Evolutionary conservation across 148 eudicot genomes (phyloP).

Genomic region (Chenopodium album): DNA sequence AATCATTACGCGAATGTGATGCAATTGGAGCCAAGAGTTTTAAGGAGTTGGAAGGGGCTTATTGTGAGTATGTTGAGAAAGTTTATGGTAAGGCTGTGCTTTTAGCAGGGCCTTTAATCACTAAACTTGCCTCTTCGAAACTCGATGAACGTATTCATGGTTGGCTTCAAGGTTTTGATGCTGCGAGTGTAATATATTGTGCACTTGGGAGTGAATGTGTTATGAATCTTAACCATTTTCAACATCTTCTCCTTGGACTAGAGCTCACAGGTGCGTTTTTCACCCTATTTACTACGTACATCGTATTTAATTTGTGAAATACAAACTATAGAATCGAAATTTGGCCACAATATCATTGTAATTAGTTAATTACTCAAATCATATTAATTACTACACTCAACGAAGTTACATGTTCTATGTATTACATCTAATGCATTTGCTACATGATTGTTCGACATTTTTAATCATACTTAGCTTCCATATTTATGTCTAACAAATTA

Average conservation of each 20-base stretch:
- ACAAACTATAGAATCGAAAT: too few relatives aligned
- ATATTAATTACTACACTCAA: too few relatives aligned
- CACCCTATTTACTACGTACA: too few relatives aligned
- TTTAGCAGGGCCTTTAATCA: slow-evolving; percentile 12
- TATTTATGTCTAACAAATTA: too few relatives aligned
- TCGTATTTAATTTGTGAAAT: too few relatives aligned
- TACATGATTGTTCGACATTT: too few relatives aligned
- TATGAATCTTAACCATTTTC: slow-evolving; percentile 29
- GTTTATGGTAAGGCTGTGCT: slow-evolving; percentile 14
- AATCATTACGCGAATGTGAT: neutral
- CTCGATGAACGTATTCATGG: slow-evolving; percentile 31
- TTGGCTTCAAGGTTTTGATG: slow-evolving; percentile 33
- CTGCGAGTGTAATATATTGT: slow-evolving; percentile 38
- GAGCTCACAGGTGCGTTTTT: slow-evolving; percentile 25
- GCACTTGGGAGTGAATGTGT: slow-evolving; percentile 10
- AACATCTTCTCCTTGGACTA: slow-evolving; percentile 44
- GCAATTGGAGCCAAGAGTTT: neutral
- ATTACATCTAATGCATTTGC: too few relatives aligned
- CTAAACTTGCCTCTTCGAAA: slow-evolving; percentile 17
- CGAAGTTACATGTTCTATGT: too few relatives aligned
- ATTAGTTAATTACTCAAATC: too few relatives aligned
- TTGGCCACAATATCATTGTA: too few relatives aligned
- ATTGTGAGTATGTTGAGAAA: slow-evolving; percentile 19
- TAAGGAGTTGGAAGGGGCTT: slow-evolving; percentile 30
- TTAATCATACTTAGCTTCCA: too few relatives aligned